phyloP scores from a whole-genome alignment of 495 filamentous ascomycete genomes.

The Chaetomium tenue region DNA sequence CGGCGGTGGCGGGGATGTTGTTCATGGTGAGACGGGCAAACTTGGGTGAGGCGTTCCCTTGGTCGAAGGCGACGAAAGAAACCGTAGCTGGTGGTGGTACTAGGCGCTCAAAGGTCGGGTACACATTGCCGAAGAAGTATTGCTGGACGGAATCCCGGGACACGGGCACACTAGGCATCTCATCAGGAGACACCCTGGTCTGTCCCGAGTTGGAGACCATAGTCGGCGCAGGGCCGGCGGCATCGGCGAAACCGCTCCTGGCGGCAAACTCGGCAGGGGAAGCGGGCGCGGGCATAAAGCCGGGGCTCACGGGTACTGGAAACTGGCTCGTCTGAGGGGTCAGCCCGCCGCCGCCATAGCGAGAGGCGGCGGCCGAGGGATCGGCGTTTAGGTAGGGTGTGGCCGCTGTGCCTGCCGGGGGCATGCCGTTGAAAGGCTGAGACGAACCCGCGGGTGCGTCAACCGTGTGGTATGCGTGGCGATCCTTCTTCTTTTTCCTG shows the following conservation, averaged over 20 bases:
- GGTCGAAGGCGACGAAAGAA: conserved; percentile 88
- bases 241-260: conserved; percentile 40
- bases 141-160: conserved; percentile 77
- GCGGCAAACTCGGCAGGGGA: conserved; percentile 58
- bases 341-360: conserved; percentile 44
- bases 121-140: conserved; percentile 82
- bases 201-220: conserved; percentile 56
- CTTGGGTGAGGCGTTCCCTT: conserved; percentile 95
- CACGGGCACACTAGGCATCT: conserved; percentile 86
- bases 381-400: conserved; percentile 74
- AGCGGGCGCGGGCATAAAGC: conserved; percentile 56
- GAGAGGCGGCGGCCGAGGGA: conserved; percentile 35
- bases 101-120: conserved; percentile 91
- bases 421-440: conserved; percentile 63
- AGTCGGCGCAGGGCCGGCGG: conserved; percentile 34
- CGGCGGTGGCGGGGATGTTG: conserved; percentile 79
- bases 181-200: conserved; percentile 82
- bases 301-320: conserved; percentile 58
- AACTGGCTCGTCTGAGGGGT: conserved; percentile 61
- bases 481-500: conserved; percentile 84
- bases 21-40: conserved; percentile 88
- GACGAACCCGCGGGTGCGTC: conserved; percentile 65
- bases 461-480: conserved; percentile 88
- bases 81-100: conserved; percentile 85
- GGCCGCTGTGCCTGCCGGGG: conserved; percentile 56